Conservation (phyloP, 352 stramenopile species). For the Pythium myriotylum region DNA sequence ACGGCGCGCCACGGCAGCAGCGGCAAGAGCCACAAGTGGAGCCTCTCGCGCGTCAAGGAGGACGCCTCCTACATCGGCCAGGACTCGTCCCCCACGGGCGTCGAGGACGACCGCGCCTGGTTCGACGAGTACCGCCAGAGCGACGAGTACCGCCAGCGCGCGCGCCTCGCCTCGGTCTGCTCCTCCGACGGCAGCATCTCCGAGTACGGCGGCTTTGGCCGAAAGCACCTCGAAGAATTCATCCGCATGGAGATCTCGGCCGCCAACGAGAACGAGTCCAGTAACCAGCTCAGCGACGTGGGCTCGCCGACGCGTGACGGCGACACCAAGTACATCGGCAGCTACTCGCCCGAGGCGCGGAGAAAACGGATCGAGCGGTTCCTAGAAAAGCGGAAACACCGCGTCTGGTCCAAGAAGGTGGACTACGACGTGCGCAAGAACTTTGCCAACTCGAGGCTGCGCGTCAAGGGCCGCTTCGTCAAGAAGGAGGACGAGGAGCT, state of each 20-base stretch:
- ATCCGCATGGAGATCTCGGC: slow-evolving; percentile 83
- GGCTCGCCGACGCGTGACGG: slow-evolving; percentile 14
- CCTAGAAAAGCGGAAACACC: slow-evolving; percentile 91
- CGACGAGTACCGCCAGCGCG: slow-evolving; percentile 72
- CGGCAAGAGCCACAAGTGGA: slow-evolving; percentile 52
- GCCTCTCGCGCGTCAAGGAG: slow-evolving; percentile 65
- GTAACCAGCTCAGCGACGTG: slow-evolving; percentile 26
- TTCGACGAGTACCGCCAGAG: slow-evolving; percentile 57
- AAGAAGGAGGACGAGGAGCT: slow-evolving; percentile 98
- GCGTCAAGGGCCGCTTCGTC: slow-evolving; percentile 98
- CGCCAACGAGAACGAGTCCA: slow-evolving; percentile 54
- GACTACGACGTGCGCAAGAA: slow-evolving; percentile 99
- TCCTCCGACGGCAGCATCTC: slow-evolving; percentile 68
- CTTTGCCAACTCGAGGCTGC: slow-evolving; percentile 97
- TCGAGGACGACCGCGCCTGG: slow-evolving; percentile 67
- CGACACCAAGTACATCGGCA: slow-evolving; percentile 80
- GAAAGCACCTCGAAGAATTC: slow-evolving; percentile 78
- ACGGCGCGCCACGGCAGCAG: slow-evolving; percentile 24
- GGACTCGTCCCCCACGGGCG: slow-evolving; percentile 69
- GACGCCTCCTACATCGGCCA: slow-evolving; percentile 56
- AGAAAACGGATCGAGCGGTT: slow-evolving; percentile 89
- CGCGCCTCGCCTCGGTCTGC: slow-evolving; percentile 69
- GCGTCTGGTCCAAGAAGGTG: slow-evolving; percentile 97
- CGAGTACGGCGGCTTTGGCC: slow-evolving; percentile 71
- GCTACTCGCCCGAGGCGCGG: slow-evolving; percentile 87